Percentiles rank a stretch among this genome's conserved stretches.
Conservation (phyloP, 2,329 filamentous ascomycete species). For the Calonectria honghensis region DNA sequence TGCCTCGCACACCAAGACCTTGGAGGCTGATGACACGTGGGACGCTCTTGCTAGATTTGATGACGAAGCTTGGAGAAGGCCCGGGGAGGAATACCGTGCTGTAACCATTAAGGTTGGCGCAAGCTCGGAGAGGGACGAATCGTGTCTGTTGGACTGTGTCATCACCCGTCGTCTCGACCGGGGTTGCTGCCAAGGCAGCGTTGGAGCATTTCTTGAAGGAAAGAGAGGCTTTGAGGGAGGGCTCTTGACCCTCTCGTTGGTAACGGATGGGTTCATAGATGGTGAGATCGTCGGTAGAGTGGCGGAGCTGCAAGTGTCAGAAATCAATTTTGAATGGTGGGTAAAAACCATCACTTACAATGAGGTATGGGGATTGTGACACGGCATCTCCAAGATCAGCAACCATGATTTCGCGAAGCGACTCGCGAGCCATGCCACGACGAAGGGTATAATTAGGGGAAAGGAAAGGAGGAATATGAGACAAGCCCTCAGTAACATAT, state of each 20-base stretch:
- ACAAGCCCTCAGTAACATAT: constrained; percentile 84
- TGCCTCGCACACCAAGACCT: constrained; percentile 79
- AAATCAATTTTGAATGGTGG: background rate
- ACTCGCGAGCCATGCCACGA: constrained; percentile 82
- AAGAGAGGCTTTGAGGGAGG: constrained; percentile 72
- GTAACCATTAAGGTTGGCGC: constrained; percentile 83
- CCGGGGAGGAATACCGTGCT: constrained; percentile 90
- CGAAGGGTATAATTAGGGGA: constrained; percentile 81
- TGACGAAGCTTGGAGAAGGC: constrained; percentile 84
- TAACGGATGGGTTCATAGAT: constrained; percentile 88
- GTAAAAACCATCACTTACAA: constrained; percentile 73
- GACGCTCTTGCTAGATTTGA: constrained; percentile 86
- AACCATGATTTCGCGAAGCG: constrained; percentile 85
- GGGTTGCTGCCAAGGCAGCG: constrained; percentile 76
- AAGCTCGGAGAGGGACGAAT: constrained; percentile 73
- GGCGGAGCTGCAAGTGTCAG: constrained; percentile 76
- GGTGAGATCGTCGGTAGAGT: constrained; percentile 86
- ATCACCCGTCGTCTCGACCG: constrained; percentile 70
- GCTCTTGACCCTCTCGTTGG: constrained; percentile 60
- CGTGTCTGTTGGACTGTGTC: constrained; percentile 68
- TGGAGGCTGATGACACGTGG: constrained; percentile 85
- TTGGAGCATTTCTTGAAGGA: constrained; percentile 87
- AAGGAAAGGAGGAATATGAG: constrained; percentile 85
- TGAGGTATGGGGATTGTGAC: constrained; percentile 83
- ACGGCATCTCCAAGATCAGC: constrained; percentile 88